A percentile compares a stretch with the other conserved stretches of the same genome.
Evolutionary conservation across 75 land plant species (phyloP).

Genomic region (Picea sitchensis): DNA sequence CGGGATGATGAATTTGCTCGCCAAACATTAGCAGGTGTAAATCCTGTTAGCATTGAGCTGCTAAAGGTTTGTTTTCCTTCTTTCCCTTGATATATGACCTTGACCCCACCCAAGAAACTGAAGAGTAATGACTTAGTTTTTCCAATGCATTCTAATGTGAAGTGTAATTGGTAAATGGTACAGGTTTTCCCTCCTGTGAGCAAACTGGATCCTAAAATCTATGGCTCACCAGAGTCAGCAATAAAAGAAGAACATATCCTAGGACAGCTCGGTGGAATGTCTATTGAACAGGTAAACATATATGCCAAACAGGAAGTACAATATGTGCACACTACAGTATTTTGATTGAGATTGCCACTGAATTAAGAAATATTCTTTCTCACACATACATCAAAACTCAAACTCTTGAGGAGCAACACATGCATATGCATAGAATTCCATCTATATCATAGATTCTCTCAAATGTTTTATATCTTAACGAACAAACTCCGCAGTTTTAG

Average conservation of each 20-base stretch:
- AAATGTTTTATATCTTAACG: not conserved
- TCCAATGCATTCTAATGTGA: not conserved
- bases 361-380: not conserved
- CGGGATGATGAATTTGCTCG: slow-evolving; percentile 88
- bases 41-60: slow-evolving; percentile 68
- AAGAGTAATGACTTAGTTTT: not conserved
- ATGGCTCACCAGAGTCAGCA: slow-evolving; percentile 71
- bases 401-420: not conserved
- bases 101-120: not conserved
- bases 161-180: not conserved
- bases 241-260: slow-evolving; percentile 65
- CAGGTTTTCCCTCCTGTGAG: slow-evolving; percentile 76
- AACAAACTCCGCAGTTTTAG: not conserved
- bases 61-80: slow-evolving; percentile 23
- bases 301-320: not conserved
- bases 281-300: slow-evolving; percentile 60
- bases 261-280: slow-evolving; percentile 60
- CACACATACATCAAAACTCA: not conserved
- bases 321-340: not conserved
- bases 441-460: not conserved
- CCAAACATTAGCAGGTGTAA: slow-evolving; percentile 73
- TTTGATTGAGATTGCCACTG: not conserved
- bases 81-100: not conserved
- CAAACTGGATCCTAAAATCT: slow-evolving; percentile 57
- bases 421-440: not conserved